Base-by-base conservation (phyloP, 2,329 filamentous ascomycete species). In the Capronia coronata region DNA sequence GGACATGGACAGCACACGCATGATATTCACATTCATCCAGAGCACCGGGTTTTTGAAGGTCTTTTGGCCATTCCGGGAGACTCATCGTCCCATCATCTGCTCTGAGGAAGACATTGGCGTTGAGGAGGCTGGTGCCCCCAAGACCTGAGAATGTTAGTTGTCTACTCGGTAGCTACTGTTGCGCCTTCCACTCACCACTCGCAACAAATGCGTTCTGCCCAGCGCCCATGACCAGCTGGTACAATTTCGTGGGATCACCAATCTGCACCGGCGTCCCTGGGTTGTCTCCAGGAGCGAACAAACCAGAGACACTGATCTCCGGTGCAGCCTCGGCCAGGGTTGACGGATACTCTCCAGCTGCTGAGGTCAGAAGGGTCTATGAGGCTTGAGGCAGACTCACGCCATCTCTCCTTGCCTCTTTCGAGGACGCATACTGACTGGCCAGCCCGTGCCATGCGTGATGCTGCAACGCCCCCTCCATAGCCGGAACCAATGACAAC, bases 61-160 rank as follows among this genome's bases (percentile, higher is more conserved):
- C 21, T 25, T 41, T 42, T 16, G 45, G 45, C 45, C 45, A 48
- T n/a, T 41, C 45, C 4, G 37, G 37, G 4, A 48, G 37, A 14
- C 38, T 41, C 45, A 48, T 41, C 3, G 45, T 10, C 3, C 45
- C 38, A 11, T 40, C 29, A 22, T 66, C 63, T 5, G 60, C 56
- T 22, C 55, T 38, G 1, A 68, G 52, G 37, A 63, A 67, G 1
- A 66, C 61, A 37, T 64, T 64, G 8, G 63, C 63, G 47, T 65
- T 66, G 22, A 66, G 37, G 4, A 65, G 54, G 19, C 57, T 61
- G 5, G 63, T 64, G 2, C 64, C 63, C n/a, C 64, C 63, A 11
- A 65, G 60, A n/a, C 64, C 65, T 48, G 19, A 16, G 13, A 3
- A 10, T 8, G 38, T 48, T 11, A 48, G n/a, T n/a, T 11, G 32